phyloP scores from a whole-genome alignment of 306 rosid species.

The Pyrus pyrifolia region DNA sequence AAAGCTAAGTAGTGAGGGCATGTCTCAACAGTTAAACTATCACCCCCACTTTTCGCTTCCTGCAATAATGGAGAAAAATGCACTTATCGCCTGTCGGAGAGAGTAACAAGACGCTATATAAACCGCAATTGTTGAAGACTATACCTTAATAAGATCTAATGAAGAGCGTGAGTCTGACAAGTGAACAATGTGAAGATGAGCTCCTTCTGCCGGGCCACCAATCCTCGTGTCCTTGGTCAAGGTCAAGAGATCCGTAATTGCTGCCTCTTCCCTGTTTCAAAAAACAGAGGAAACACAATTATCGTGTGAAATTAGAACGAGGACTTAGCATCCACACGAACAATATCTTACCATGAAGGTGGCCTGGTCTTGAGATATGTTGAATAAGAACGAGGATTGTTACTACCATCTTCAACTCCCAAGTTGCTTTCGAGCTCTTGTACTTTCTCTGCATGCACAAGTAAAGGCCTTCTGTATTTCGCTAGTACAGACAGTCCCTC shows the following conservation, averaged over 20 bases:
- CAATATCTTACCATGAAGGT: constrained; percentile 66
- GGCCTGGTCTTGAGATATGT: constrained; percentile 81
- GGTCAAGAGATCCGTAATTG: constrained; percentile 64
- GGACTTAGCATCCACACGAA: not conserved
- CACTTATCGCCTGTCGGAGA: not conserved
- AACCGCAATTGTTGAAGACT: not conserved
- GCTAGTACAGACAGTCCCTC: constrained; percentile 78
- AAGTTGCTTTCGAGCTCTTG: constrained; percentile 33
- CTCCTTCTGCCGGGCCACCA: constrained; percentile 82
- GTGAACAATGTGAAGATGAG: constrained; percentile 91
- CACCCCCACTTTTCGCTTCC: constrained; percentile 77
- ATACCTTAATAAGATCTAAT: constrained; percentile 75
- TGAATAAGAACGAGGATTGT: constrained; percentile 48
- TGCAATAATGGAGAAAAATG: constrained; percentile 14
- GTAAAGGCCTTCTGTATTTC: constrained; percentile 76
- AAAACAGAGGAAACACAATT: not conserved
- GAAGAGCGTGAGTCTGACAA: constrained; percentile 86
- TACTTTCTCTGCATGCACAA: constrained; percentile 80
- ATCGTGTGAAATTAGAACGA: no score
- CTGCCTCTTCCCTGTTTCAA: constrained; percentile 84
- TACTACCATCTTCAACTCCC: constrained; percentile 29
- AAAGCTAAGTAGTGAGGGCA: constrained; percentile 89
- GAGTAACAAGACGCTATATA: not conserved
- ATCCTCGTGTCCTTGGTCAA: constrained; percentile 61
- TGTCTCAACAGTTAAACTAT: constrained; percentile 81